Percentiles rank a stretch among this genome's conserved stretches.
Evolutionary conservation across 345 rosid species (phyloP).

Genomic region (Eucalyptus cloeziana): DNA sequence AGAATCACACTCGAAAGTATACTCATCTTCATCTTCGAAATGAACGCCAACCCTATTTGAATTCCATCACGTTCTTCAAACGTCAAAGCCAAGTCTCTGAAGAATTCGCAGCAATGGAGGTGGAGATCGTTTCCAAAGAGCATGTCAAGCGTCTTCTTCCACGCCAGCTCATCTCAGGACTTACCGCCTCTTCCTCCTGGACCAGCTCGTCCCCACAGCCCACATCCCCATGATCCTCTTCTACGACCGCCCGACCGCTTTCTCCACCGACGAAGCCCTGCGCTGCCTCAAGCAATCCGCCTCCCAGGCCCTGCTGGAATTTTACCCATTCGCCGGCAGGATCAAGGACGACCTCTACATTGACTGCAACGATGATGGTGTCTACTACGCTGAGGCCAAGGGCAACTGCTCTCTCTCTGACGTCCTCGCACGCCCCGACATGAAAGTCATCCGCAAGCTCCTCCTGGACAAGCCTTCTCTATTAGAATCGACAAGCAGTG

Average conservation of each 20-base stretch:
- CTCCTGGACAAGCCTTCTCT: not conserved
- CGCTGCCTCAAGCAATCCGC: not conserved
- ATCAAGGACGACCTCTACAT: not conserved
- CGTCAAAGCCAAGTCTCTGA: not conserved
- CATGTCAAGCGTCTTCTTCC: slow-evolving; percentile 5
- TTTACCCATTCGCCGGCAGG: slow-evolving; percentile 13
- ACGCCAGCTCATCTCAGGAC: not conserved
- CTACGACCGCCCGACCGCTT: not conserved
- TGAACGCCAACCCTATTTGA: not conserved
- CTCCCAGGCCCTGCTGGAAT: slow-evolving; percentile 3
- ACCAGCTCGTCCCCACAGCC: slow-evolving; percentile 3
- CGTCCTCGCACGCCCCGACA: not conserved
- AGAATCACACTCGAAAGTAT: not conserved
- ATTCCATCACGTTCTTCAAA: not conserved
- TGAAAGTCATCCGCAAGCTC: not conserved
- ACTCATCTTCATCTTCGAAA: not conserved
- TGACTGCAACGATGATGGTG: slow-evolving; percentile 10
- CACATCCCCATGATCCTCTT: slow-evolving; percentile 8
- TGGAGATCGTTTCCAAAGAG: slow-evolving; percentile 2
- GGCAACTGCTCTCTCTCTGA: not conserved
- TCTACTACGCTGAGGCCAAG: slow-evolving; percentile 1
- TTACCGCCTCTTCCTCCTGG: slow-evolving; percentile 7
- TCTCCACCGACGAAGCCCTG: not conserved
- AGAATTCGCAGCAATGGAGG: not conserved
- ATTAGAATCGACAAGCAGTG: not conserved